Evolutionary conservation across 768 basidiomycete genomes (phyloP).

Genomic region (Boletus vinaceobasis): DNA sequence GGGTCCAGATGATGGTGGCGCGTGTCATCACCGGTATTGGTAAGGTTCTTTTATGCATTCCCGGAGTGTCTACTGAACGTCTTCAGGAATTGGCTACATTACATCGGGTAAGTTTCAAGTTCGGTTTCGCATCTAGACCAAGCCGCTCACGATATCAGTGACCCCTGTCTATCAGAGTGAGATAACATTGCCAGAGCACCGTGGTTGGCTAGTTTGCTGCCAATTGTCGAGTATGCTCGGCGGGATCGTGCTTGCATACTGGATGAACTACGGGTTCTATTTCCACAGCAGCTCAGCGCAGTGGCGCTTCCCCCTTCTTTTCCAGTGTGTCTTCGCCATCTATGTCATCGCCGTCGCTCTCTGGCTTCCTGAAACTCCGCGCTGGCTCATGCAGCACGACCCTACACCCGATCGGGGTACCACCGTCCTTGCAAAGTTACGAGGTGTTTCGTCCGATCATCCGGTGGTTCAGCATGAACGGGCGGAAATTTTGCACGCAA

Average conservation of each 20-base stretch:
- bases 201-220: conserved; percentile 13
- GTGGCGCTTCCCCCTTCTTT: conserved; percentile 6
- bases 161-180: conserved; percentile 13
- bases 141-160: not conserved
- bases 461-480: not conserved
- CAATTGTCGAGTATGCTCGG: conserved; percentile 15
- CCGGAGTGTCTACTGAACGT: not conserved
- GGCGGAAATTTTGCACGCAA: not conserved
- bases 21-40: conserved; percentile 9
- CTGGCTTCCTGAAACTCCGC: not conserved
- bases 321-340: not conserved
- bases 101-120: conserved; percentile 3
- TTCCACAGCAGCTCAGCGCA: conserved; percentile 9
- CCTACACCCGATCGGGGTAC: not conserved
- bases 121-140: not conserved
- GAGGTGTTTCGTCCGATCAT: not conserved
- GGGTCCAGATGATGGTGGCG: conserved; percentile 14
- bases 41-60: not conserved
- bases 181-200: conserved; percentile 10
- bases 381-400: not conserved
- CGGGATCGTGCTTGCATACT: conserved; percentile 11
- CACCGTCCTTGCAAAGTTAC: not conserved
- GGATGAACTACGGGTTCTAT: conserved; percentile 15
- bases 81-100: conserved; percentile 11
- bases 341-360: not conserved